Percentiles rank a stretch among this genome's conserved stretches.
Conservation (phyloP, 495 filamentous ascomycete genomes). For the Talaromyces wortmannii region DNA sequence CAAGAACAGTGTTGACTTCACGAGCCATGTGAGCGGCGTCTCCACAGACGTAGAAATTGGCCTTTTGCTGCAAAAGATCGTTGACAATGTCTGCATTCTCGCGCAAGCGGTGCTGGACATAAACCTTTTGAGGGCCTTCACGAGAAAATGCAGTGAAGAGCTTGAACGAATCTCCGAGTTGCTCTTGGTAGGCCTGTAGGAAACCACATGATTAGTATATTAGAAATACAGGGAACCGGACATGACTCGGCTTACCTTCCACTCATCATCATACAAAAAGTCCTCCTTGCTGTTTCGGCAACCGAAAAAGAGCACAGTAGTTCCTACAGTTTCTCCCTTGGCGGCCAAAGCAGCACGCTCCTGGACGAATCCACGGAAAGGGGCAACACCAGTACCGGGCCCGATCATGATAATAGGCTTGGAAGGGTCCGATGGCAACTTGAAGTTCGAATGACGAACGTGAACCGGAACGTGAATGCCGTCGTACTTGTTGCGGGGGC, state of each 20-base stretch:
- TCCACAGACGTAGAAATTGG: slow-evolving; percentile 97
- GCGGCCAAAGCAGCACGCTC: slow-evolving; percentile 78
- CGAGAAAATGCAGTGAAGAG: slow-evolving; percentile 91
- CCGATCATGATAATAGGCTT: slow-evolving; percentile 95
- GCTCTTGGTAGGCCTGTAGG: slow-evolving; percentile 68
- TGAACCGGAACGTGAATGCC: slow-evolving; percentile 95
- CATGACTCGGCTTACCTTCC: slow-evolving; percentile 65
- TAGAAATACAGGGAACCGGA: background rate
- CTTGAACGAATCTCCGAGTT: slow-evolving; percentile 79
- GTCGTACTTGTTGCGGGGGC: slow-evolving; percentile 94
- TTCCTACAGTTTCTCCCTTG: slow-evolving; percentile 78
- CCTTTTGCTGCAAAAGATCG: slow-evolving; percentile 79
- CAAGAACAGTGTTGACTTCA: slow-evolving; percentile 83
- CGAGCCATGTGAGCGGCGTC: slow-evolving; percentile 98
- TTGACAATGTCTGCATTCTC: slow-evolving; percentile 81
- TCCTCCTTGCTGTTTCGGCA: slow-evolving; percentile 82
- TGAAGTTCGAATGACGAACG: slow-evolving; percentile 98
- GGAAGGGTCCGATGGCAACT: slow-evolving; percentile 89
- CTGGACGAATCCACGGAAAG: slow-evolving; percentile 92
- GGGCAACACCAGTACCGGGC: slow-evolving; percentile 93
- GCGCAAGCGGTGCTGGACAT: slow-evolving; percentile 89
- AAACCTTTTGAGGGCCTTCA: slow-evolving; percentile 75
- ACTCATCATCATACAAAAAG: slow-evolving; percentile 88
- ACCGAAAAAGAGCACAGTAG: slow-evolving; percentile 89
- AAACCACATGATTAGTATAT: slow-evolving; percentile 6